These are phyloP conservation scores for Castanea mollissima DNA, from an alignment of 306 rosid species.

Conservation along the genomic window DNA sequence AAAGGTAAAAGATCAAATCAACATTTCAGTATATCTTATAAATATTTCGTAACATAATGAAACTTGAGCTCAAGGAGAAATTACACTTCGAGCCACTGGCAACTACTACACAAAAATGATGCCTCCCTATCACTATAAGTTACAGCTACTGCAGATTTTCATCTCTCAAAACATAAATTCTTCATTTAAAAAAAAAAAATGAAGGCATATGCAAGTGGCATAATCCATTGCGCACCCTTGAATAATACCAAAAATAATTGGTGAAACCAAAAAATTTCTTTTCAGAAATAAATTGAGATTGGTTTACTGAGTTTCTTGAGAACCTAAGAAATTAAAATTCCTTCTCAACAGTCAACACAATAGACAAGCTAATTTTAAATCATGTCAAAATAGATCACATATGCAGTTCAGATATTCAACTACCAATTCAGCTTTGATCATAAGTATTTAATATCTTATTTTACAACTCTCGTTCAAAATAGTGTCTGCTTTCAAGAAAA, in stretches of 20 bases:
- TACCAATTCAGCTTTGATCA: background rate
- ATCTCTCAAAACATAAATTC: background rate
- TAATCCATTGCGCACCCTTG: too few relatives aligned
- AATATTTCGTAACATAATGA: background rate
- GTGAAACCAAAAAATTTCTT: background rate
- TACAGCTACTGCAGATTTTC: background rate
- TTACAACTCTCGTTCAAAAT: background rate
- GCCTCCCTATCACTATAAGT: background rate
- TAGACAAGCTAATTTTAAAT: background rate
- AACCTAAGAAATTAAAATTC: background rate
- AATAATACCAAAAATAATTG: too few relatives aligned
- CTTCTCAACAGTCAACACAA: background rate
- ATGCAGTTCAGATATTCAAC: background rate
- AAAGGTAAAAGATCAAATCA: conserved; percentile 5
- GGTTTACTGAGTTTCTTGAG: background rate
- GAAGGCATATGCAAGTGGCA: too few relatives aligned
- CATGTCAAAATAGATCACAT: background rate
- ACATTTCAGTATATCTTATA: background rate
- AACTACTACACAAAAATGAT: background rate
- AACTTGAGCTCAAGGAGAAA: background rate
- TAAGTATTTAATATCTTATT: background rate
- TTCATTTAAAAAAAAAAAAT: too few relatives aligned
- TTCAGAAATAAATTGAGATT: background rate
- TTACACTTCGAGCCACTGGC: background rate
- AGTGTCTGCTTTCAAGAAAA: background rate